Evolutionary conservation across 352 stramenopile genomes (phyloP), one percentile per base, ranked within the genome.

Genomic region (Globisporangium alternatum): DNA sequence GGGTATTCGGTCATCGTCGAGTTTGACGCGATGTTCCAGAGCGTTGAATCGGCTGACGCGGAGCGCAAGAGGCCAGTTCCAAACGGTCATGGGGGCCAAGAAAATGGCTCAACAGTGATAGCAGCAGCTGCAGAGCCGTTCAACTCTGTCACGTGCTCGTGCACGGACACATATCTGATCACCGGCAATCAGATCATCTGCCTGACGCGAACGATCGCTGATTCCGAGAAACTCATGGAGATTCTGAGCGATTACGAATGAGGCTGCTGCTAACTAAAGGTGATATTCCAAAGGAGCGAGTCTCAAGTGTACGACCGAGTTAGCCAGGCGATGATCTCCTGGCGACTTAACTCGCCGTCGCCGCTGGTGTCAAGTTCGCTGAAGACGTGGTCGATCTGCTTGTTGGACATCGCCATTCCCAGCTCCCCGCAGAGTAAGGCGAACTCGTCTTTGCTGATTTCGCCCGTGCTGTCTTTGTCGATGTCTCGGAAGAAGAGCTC

Each of bases 1-100:
- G 81, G 81, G 0, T 89, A 90, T 64, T 89, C 83, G 2, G 85
- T 93, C 35, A 86, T 91, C 35, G 77, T 91, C 37, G 85, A 93
- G 47, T 93, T 91, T 53, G 78, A 90, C 2, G 76, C 78, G 0
- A 91, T 70, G 3, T 84, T 93, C 31, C 66, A 81, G 41, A 67
- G 75, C 54, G 67, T 74, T 9, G 81, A 88, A 21, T 57, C 55
- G 17, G 59, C 52, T 31, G 62, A 67, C 19, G 25, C n/a, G 4
- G 48, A 62, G 56, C 63, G 15, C 54, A 72, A 58, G 21, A 60
- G 21, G 59, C 68, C 22, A 41, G 52, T 39, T 37, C 68, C 31
- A 3, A 52, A 9, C 15, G 22, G 39, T 0, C 35, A 44, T 21
- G 35, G 30, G 12, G 7, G 9, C 4, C 13, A 33, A 19, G 35